Percentiles rank a stretch among this genome's conserved stretches.
phyloP scores from a whole-genome alignment of 139 green algal species.

The Chlorella sp. region DNA sequence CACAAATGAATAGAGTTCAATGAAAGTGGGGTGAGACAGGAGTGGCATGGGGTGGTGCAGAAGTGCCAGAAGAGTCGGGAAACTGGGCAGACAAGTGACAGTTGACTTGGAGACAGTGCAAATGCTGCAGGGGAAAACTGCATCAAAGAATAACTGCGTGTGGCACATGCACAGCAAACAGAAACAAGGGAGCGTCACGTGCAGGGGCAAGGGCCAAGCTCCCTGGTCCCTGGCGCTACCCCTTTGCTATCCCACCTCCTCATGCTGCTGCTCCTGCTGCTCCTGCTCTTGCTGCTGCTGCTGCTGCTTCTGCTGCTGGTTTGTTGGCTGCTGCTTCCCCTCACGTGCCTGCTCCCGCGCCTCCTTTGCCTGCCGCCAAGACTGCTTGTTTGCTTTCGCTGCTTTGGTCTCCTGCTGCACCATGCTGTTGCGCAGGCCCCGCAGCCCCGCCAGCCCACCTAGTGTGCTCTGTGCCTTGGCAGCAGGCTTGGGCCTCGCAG shows the following conservation, averaged over 20 bases:
- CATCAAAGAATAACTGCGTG: too few species aligned
- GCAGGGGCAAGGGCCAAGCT: neutral
- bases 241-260: neutral
- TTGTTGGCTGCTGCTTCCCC: neutral
- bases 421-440: neutral
- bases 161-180: too few species aligned
- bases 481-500: neutral
- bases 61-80: neutral
- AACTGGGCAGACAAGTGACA: neutral
- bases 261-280: neutral
- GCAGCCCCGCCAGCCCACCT: neutral
- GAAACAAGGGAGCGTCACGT: too few species aligned
- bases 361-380: neutral
- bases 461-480: neutral
- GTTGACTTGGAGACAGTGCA: too few species aligned
- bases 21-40: too few species aligned
- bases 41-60: neutral
- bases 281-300: neutral
- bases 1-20: neutral
- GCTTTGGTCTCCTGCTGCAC: neutral
- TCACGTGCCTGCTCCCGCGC: neutral
- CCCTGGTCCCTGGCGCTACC: neutral
- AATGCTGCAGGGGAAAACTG: too few species aligned
- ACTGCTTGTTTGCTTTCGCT: neutral
- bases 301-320: neutral